Evolutionary conservation across 306 rosid species (phyloP).

Genomic region (Datisca glomerata): DNA sequence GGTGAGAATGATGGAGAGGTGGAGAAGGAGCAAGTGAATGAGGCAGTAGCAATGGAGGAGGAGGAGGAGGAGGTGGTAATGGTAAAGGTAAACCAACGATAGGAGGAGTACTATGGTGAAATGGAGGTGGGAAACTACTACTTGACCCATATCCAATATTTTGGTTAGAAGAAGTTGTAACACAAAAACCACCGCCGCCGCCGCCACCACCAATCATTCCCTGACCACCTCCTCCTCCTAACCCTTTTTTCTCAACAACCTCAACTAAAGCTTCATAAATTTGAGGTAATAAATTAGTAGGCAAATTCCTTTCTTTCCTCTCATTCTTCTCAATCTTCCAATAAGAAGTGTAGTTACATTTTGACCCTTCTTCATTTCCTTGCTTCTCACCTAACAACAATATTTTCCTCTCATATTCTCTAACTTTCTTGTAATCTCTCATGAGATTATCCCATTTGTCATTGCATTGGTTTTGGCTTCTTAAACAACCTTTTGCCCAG

Average conservation of each 20-base stretch:
- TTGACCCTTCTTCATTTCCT: neutral
- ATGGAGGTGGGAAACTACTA: neutral
- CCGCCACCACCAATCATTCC: neutral
- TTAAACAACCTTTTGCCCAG: constrained; percentile 26
- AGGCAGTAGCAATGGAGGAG: constrained; percentile 4
- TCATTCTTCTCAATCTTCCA: constrained; percentile 36
- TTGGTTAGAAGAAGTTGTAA: no score
- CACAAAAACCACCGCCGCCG: neutral
- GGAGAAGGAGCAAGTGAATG: constrained; percentile 4
- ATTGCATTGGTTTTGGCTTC: constrained; percentile 46
- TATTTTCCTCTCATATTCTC: constrained; percentile 26
- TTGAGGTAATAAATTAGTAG: constrained; percentile 30
- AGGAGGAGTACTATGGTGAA: constrained; percentile 11
- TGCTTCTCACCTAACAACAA: neutral
- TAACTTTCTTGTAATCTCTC: constrained; percentile 44
- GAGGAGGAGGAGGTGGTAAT: neutral
- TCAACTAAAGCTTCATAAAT: constrained; percentile 28
- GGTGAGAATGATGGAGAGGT: constrained; percentile 16
- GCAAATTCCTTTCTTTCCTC: constrained; percentile 31
- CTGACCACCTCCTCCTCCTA: constrained; percentile 6
- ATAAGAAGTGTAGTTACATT: constrained; percentile 11
- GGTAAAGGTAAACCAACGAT: constrained; percentile 2
- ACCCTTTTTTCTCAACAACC: constrained; percentile 27
- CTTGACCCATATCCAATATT: no score
- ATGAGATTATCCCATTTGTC: constrained; percentile 46